A percentile compares a stretch with the other conserved stretches of the same genome.
phyloP scores from a whole-genome alignment of 441 rosid genomes.

The Rhodomyrtus psidioides region DNA sequence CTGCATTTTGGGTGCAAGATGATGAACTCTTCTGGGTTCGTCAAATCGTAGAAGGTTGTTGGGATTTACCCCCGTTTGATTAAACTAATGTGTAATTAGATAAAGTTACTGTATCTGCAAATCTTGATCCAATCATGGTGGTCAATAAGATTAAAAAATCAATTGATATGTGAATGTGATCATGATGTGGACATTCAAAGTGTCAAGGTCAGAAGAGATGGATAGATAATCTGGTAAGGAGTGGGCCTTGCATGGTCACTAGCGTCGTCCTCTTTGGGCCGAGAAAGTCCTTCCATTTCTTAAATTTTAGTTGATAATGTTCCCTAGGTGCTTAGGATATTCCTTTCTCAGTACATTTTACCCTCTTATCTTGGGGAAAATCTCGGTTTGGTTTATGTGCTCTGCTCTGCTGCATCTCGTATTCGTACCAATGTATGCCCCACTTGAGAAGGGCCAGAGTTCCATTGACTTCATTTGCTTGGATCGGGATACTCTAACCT shows the following conservation, averaged over 20 bases:
- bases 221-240: background rate
- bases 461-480: background rate
- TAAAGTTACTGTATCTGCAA: background rate
- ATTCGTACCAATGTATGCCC: background rate
- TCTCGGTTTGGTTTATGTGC: background rate
- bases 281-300: background rate
- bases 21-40: background rate
- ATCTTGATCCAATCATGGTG: background rate
- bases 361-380: background rate
- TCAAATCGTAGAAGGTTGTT: background rate
- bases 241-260: background rate
- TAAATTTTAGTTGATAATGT: background rate
- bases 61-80: background rate
- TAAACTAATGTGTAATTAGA: background rate
- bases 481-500: no score
- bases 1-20: background rate
- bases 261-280: background rate
- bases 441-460: background rate
- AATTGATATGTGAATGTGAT: background rate
- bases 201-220: background rate
- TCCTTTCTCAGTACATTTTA: background rate
- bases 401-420: background rate
- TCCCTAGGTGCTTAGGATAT: background rate
- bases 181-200: background rate
- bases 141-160: background rate